Conservation (phyloP, 345 rosid species). For the Jatropha curcas region DNA sequence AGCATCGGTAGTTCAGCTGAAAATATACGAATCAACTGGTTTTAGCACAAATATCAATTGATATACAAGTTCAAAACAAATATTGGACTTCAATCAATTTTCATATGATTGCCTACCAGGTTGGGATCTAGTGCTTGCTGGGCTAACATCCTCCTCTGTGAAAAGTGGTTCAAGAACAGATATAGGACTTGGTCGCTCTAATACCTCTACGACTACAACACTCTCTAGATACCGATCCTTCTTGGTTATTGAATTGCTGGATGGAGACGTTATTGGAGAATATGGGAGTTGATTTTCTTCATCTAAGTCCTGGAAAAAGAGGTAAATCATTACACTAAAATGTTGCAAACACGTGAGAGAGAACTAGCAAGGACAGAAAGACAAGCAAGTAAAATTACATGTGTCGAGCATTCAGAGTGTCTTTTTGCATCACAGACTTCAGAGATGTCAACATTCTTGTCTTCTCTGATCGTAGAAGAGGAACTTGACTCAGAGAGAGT, state of each 20-base stretch:
- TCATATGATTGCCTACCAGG: constrained; percentile 47
- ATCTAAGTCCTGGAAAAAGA: constrained; percentile 44
- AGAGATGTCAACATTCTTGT: constrained; percentile 26
- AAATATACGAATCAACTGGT: constrained; percentile 25
- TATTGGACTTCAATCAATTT: not conserved
- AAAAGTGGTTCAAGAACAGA: constrained; percentile 85
- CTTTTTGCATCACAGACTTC: constrained; percentile 37
- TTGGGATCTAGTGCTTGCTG: constrained; percentile 48
- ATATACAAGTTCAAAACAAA: constrained; percentile 5
- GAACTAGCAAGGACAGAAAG: constrained; percentile 16
- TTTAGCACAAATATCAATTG: constrained; percentile 21
- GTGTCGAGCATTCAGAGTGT: constrained; percentile 28
- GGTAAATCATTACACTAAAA: constrained; percentile 3
- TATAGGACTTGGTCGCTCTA: constrained; percentile 77
- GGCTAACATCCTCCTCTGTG: constrained; percentile 65
- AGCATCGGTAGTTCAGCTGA: constrained; percentile 52
- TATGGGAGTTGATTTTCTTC: constrained; percentile 33
- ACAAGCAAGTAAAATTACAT: constrained; percentile 37
- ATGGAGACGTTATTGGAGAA: constrained; percentile 52
- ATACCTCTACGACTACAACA: constrained; percentile 40
- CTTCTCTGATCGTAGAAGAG: constrained; percentile 27
- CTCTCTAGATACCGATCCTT: constrained; percentile 49
- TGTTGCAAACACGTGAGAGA: constrained; percentile 4
- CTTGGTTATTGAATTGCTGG: constrained; percentile 37
- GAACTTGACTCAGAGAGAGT: constrained; percentile 30